Evolutionary conservation across 352 stramenopile species (phyloP), one percentile per base, ranked within the genome.

Genomic region (Globisporangium nodosum): DNA sequence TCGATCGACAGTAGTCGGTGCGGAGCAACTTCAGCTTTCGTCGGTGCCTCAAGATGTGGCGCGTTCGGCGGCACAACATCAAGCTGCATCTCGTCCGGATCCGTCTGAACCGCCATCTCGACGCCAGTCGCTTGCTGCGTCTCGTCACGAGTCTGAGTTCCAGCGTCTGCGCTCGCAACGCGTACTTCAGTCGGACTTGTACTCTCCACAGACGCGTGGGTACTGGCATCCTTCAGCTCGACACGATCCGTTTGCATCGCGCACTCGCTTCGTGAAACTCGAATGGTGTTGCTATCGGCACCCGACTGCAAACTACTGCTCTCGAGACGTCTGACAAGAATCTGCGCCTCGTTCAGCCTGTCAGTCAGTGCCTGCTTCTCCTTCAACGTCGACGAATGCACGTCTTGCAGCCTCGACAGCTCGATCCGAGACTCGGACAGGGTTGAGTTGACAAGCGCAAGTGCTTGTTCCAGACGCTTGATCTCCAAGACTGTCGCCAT

Each of bases 301-400:
- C 35, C 45, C 12, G 24, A 37, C 18, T 49, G 24, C 1, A 24
- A 46, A 1, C 68, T 67, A 40, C 54, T 30, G 39, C 63, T 49
- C 46, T 76, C 64, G 3, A 78, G 49, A 3, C 49, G 51, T 15
- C 58, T 20, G 6, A 46, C 43, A 24, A 64, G 52, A 11, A 60
- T 67, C 37, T 54, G 57, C 9, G 56, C 50, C 45, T 71, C 52
- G 18, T 68, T 71, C 24, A 85, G 55, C 18, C 74, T 67, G 46
- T 71, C 68, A 6, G 61, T 43, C 13, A 88, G 42, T 39, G 54
- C 48, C 39, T 81, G 66, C 45, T 89, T 88, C 46, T 87, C 73
- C 43, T 68, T 73, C 33, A 88, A 51, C 9, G 71, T 46, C 21
- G 47, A 45, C 21, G 74, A 60, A 46, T 88, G 69, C 12, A 59